Evolutionary conservation across 257 asterid genomes (phyloP).

Genomic region (Fraxinus anomala): DNA sequence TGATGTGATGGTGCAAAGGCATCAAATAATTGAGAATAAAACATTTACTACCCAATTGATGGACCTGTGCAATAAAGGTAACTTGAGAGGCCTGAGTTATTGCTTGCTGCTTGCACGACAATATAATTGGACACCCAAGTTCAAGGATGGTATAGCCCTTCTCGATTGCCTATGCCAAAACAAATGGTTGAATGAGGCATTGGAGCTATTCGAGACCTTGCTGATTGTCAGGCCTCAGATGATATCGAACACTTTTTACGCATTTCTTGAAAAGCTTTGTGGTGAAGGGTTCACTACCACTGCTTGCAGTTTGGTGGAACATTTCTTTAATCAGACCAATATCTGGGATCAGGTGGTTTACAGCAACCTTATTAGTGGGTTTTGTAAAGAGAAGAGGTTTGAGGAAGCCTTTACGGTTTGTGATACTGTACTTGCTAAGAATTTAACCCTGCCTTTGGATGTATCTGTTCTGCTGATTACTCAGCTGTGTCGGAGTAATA

Average conservation of each 20-base stretch:
- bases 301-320: conserved; percentile 51
- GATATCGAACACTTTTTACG: conserved; percentile 28
- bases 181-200: conserved; percentile 53
- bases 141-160: conserved; percentile 52
- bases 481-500: conserved; percentile 47
- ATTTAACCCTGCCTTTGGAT: conserved; percentile 47
- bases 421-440: conserved; percentile 49
- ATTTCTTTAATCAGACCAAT: conserved; percentile 36
- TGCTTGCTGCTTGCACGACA: conserved; percentile 46
- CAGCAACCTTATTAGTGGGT: conserved; percentile 46
- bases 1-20: conserved; percentile 57
- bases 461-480: conserved; percentile 48
- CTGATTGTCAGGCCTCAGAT: conserved; percentile 29
- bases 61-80: conserved; percentile 55
- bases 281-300: conserved; percentile 42
- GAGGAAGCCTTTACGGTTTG: conserved; percentile 46
- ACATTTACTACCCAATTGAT: conserved; percentile 55
- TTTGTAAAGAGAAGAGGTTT: conserved; percentile 59
- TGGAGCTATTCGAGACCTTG: conserved; percentile 56
- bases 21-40: conserved; percentile 39
- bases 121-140: conserved; percentile 65
- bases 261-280: conserved; percentile 56
- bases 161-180: conserved; percentile 49
- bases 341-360: conserved; percentile 38
- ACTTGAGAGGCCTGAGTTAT: conserved; percentile 46